phyloP scores from a whole-genome alignment of 208 protist species.

The Leishmania gerbilli region DNA sequence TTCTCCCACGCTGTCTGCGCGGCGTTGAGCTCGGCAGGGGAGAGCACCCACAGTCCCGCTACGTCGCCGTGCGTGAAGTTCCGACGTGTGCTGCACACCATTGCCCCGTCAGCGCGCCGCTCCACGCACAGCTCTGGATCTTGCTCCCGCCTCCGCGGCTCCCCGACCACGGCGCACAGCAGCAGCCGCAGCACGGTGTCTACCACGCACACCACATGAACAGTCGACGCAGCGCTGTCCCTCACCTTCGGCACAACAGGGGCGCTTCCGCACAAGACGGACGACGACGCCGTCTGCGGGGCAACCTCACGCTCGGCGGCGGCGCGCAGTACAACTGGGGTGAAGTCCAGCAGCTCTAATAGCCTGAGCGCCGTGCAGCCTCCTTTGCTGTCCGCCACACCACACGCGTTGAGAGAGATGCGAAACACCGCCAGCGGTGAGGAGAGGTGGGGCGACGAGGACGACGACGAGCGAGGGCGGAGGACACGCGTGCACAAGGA shows the following conservation, averaged over 20 bases:
- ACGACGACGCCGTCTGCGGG: neutral
- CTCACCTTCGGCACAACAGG: neutral
- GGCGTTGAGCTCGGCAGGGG: constrained; percentile 1
- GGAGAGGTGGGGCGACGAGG: neutral
- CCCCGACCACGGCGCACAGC: constrained; percentile 45
- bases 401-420: neutral
- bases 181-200: constrained; percentile 30
- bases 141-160: constrained; percentile 45
- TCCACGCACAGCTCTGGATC: constrained; percentile 51
- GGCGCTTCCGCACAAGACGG: neutral
- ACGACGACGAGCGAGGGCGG: neutral
- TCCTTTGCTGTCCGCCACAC: neutral
- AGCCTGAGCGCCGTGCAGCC: constrained; percentile 22
- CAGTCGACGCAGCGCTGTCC: neutral
- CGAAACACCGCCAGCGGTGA: constrained; percentile 4
- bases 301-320: neutral
- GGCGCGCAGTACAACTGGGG: constrained; percentile 32
- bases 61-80: constrained; percentile 64
- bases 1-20: constrained; percentile 23
- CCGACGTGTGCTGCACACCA: constrained; percentile 28
- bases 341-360: constrained; percentile 47
- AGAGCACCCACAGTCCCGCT: constrained; percentile 37
- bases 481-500: neutral
- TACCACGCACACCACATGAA: constrained; percentile 37
- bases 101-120: constrained; percentile 15